These are phyloP conservation scores for Clohesyomyces aquaticus DNA, from an alignment of 495 filamentous ascomycete species.

Conservation along the genomic window DNA sequence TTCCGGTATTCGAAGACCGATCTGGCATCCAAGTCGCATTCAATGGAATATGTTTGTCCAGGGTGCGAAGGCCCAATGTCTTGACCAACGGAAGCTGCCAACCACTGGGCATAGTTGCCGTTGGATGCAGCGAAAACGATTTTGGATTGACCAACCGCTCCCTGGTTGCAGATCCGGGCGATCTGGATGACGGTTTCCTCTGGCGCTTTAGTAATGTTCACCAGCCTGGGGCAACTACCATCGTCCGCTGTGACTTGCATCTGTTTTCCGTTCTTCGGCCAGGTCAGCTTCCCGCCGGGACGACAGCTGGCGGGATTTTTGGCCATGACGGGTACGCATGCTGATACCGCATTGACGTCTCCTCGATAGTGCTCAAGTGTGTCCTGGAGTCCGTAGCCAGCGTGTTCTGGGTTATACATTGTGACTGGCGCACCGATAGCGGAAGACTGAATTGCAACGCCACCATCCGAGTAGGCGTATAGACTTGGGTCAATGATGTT, in stretches of 20 bases:
- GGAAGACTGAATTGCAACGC: neutral
- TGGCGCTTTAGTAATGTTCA: neutral
- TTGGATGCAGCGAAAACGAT: slow-evolving; percentile 4
- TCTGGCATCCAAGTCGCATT: slow-evolving; percentile 6
- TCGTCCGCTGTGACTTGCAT: slow-evolving; percentile 6
- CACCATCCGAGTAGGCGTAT: too few species aligned
- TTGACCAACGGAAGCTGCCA: neutral
- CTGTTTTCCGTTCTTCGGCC: slow-evolving; percentile 4
- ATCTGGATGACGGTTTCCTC: neutral
- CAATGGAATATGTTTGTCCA: slow-evolving; percentile 9
- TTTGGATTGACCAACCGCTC: neutral
- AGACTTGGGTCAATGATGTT: slow-evolving; percentile 6
- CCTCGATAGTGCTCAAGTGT: neutral
- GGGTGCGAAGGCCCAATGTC: slow-evolving; percentile 1
- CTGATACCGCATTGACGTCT: slow-evolving; percentile 2
- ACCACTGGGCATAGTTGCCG: slow-evolving; percentile 1
- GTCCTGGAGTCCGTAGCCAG: slow-evolving; percentile 6
- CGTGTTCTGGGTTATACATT: neutral
- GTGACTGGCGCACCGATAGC: slow-evolving; percentile 2
- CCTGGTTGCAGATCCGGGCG: slow-evolving; percentile 3
- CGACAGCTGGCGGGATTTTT: slow-evolving; percentile 5
- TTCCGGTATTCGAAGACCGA: slow-evolving; percentile 1
- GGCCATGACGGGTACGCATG: neutral
- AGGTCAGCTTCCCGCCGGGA: slow-evolving; percentile 3
- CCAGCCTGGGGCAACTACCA: neutral